phyloP scores from a whole-genome alignment of 2,329 filamentous ascomycete species.

The Decorospora gaudefroyi region DNA sequence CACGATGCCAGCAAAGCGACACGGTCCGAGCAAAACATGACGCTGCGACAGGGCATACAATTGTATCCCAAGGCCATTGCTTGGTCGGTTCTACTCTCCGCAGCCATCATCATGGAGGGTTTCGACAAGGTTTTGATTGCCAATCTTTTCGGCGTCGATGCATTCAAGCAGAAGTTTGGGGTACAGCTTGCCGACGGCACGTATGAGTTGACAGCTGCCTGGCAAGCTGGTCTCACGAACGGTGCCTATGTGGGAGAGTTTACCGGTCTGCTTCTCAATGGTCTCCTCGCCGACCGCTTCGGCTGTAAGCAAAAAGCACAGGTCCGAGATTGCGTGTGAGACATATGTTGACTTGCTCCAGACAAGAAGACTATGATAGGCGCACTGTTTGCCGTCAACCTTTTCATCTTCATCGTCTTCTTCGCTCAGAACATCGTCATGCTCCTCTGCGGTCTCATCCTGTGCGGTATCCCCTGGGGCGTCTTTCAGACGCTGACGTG shows the following conservation, averaged over 20 bases:
- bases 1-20: constrained; percentile 46
- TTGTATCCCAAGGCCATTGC: constrained; percentile 84
- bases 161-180: constrained; percentile 53
- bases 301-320: too few relatives aligned
- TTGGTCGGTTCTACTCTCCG: constrained; percentile 84
- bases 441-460: constrained; percentile 63
- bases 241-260: constrained; percentile 53
- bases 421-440: constrained; percentile 55
- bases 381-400: constrained; percentile 35
- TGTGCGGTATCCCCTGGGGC: constrained; percentile 54
- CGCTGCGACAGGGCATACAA: constrained; percentile 70
- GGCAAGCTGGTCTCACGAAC: constrained; percentile 55
- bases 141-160: constrained; percentile 67
- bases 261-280: constrained; percentile 53
- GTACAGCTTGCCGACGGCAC: constrained; percentile 43
- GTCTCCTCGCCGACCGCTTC: constrained; percentile 51
- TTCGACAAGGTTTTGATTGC: constrained; percentile 81
- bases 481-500: constrained; percentile 55
- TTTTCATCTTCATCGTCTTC: constrained; percentile 46
- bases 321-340: too few relatives aligned
- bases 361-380: constrained; percentile 48
- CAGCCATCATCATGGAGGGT: constrained; percentile 88
- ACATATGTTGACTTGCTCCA: too few relatives aligned
- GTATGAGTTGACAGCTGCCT: constrained; percentile 52
- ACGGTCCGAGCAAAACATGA: constrained; percentile 54